These are phyloP conservation scores for Galerina marginata DNA, from an alignment of 768 basidiomycete genomes.

Conservation along the genomic window DNA sequence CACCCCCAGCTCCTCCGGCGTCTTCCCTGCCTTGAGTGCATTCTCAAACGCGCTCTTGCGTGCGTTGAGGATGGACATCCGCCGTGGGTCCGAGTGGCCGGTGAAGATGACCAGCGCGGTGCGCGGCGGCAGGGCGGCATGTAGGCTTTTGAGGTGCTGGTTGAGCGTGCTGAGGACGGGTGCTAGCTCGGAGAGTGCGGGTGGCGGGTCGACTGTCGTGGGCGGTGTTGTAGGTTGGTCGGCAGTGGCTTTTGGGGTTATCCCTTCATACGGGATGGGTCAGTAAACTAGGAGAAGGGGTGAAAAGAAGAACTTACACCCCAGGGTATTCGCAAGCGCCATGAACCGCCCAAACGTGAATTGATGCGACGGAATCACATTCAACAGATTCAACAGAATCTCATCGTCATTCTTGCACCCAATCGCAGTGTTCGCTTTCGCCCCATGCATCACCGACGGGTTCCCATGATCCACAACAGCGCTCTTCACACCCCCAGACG, in stretches of 20 bases:
- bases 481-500: slow-evolving; percentile 48
- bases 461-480: slow-evolving; percentile 90
- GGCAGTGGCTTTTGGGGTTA: slow-evolving; percentile 55
- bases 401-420: slow-evolving; percentile 81
- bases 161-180: slow-evolving; percentile 59
- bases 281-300: background rate
- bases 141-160: slow-evolving; percentile 61
- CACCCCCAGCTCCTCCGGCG: slow-evolving; percentile 57
- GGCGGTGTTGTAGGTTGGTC: slow-evolving; percentile 36
- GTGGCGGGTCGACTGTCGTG: slow-evolving; percentile 29
- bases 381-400: slow-evolving; percentile 71
- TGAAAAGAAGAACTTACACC: slow-evolving; percentile 62
- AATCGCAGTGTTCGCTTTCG: slow-evolving; percentile 78
- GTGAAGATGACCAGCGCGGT: slow-evolving; percentile 88
- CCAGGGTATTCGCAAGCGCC: slow-evolving; percentile 76
- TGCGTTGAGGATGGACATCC: slow-evolving; percentile 74
- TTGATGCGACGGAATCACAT: slow-evolving; percentile 67
- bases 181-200: slow-evolving; percentile 39
- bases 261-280: slow-evolving; percentile 47
- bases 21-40: slow-evolving; percentile 60
- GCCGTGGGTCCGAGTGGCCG: slow-evolving; percentile 87
- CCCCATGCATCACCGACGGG: slow-evolving; percentile 82
- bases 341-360: slow-evolving; percentile 88
- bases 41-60: slow-evolving; percentile 77
- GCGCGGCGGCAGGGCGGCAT: slow-evolving; percentile 72